Conservation (phyloP, 768 basidiomycete genomes). For the Hypsizygus marmoreus region DNA sequence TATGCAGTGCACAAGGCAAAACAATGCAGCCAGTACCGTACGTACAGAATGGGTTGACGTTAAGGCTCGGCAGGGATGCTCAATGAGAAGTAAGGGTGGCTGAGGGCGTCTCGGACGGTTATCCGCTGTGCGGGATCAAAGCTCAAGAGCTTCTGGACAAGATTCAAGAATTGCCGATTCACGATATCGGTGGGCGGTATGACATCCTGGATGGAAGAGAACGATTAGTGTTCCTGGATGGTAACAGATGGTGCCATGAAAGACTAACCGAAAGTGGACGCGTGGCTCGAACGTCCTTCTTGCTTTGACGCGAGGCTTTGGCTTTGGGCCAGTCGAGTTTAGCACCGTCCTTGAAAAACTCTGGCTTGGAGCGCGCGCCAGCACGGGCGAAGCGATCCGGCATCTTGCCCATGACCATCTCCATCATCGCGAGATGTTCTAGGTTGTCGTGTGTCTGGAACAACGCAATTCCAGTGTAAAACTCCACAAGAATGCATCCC, state of each 20-base stretch:
- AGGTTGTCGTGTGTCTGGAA: conserved; percentile 99
- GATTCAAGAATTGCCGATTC: conserved; percentile 82
- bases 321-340: conserved; percentile 93
- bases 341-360: conserved; percentile 87
- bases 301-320: conserved; percentile 85
- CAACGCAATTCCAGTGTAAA: conserved; percentile 96
- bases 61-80: conserved; percentile 70
- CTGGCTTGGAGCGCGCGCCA: conserved; percentile 80
- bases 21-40: conserved; percentile 27
- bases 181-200: conserved; percentile 75
- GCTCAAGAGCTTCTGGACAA: conserved; percentile 83
- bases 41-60: conserved; percentile 20
- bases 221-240: conserved; percentile 12
- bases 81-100: conserved; percentile 83
- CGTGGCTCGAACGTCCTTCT: conserved; percentile 91
- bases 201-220: conserved; percentile 63
- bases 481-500: conserved; percentile 98
- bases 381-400: conserved; percentile 80
- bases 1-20: conserved; percentile 3
- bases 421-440: conserved; percentile 99
- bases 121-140: conserved; percentile 91
- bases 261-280: conserved; percentile 73
- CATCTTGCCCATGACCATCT: conserved; percentile 98
- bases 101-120: conserved; percentile 83
- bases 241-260: conserved; percentile 3